A percentile compares a stretch with the other conserved stretches of the same genome.
phyloP scores from a whole-genome alignment of 257 asterid genomes.

The Solanum sejunctum region DNA sequence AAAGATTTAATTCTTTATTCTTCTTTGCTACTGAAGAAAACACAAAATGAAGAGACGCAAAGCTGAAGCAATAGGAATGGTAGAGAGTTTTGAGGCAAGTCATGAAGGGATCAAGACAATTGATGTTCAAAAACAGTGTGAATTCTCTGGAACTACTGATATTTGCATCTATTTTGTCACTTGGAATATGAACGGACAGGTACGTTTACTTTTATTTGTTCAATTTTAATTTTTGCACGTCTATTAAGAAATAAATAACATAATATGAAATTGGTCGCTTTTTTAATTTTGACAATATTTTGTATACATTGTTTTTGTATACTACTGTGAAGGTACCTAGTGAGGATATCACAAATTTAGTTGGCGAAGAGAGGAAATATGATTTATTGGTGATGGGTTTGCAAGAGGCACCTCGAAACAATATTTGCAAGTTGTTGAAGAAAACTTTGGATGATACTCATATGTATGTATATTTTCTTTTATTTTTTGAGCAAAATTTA shows the following conservation, averaged over 20 bases:
- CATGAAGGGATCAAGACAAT: conserved; percentile 55
- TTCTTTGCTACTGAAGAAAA: conserved; percentile 1
- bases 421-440: conserved; percentile 31
- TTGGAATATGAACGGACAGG: conserved; percentile 76
- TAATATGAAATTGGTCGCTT: neutral
- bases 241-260: neutral
- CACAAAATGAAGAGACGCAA: conserved; percentile 7
- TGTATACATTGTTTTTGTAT: neutral
- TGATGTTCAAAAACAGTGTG: conserved; percentile 20
- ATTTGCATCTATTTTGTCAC: conserved; percentile 52
- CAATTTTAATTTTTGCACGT: neutral
- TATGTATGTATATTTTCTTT: conserved; percentile 14
- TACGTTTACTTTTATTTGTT: neutral
- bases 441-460: conserved; percentile 31
- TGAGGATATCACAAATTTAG: conserved; percentile 42
- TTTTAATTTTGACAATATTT: no score
- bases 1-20: neutral
- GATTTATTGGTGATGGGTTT: conserved; percentile 58
- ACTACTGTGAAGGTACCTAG: conserved; percentile 17
- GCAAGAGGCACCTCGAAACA: conserved; percentile 50
- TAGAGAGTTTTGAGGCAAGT: conserved; percentile 16
- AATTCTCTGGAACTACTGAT: conserved; percentile 36
- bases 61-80: conserved; percentile 1
- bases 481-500: neutral
- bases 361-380: conserved; percentile 33